A percentile compares a stretch with the other conserved stretches of the same genome.
Evolutionary conservation across 2,329 filamentous ascomycete species (phyloP).

Genomic region (Nigrospora oryzae): DNA sequence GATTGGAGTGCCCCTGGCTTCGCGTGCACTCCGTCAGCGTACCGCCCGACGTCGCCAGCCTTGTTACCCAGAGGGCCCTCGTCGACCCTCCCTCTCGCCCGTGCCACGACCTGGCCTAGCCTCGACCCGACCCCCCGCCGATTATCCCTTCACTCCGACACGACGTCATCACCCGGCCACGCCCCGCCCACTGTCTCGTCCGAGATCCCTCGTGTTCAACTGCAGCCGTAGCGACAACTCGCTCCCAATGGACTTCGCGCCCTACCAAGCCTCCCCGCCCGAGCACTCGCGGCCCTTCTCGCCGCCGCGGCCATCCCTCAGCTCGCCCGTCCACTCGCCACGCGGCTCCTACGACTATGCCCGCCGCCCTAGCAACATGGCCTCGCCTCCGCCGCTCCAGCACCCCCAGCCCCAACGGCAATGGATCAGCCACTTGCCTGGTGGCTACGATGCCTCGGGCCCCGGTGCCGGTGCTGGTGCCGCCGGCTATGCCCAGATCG

Average conservation of each 20-base stretch:
- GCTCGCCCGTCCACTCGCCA: conserved; percentile 41
- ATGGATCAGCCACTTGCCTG: conserved; percentile 29
- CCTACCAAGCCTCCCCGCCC: conserved; percentile 88
- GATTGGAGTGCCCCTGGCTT: too few relatives aligned
- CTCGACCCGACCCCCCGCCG: too few relatives aligned
- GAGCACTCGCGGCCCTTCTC: conserved; percentile 77
- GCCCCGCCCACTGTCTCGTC: too few relatives aligned
- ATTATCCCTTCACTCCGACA: too few relatives aligned
- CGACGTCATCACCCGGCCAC: too few relatives aligned
- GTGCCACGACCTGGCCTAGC: too few relatives aligned
- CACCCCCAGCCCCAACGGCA: conserved; percentile 50
- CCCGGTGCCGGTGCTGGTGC: not conserved
- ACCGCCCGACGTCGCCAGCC: too few relatives aligned
- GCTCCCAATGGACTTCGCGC: conserved; percentile 76
- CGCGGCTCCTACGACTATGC: conserved; percentile 50
- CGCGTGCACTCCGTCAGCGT: too few relatives aligned
- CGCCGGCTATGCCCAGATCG: conserved; percentile 15
- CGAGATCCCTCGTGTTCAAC: not conserved
- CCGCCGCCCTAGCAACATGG: conserved; percentile 36
- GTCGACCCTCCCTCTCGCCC: too few relatives aligned
- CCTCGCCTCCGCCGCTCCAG: conserved; percentile 36
- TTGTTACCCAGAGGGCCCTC: too few relatives aligned
- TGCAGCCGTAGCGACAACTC: not conserved
- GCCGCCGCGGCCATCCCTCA: conserved; percentile 37
- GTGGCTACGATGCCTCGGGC: conserved; percentile 3